Base-by-base conservation (phyloP, 2,329 filamentous ascomycete genomes). In the Biscogniauxia sp. region DNA sequence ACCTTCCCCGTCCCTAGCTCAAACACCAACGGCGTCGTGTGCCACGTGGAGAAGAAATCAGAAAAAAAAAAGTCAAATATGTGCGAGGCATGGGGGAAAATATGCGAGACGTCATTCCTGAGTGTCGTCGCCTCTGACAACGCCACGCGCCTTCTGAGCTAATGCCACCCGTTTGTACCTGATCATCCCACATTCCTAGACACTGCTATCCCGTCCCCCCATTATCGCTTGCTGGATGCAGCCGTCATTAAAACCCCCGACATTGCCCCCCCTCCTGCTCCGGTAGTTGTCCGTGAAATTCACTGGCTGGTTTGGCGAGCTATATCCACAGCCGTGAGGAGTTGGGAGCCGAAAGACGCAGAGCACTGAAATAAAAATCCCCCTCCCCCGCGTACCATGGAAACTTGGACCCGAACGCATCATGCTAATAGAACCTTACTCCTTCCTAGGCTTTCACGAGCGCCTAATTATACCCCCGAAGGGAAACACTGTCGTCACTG, bases 371-470 rank as follows among this genome's bases (percentile, higher is more conserved):
- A 61, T 20, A 25, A 52, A 20, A 56, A 59, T 55, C 8, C 53
- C 28, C 26, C 57, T 19, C 53, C 49, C 19, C 55, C 23, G 55
- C 58, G 55, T 68, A 72, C 60, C 56, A 72, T 72, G 70, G 69
- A 70, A 72, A 59, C 54, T 64, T 63, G 54, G 56, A 62, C 58
- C 55, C 45, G 45, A 20, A 56, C 58, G 55, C 68, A 70, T 59
- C 63, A 74, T 70, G 70, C 72, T 74, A 61, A 74, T 65, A 63
- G 63, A 69, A 67, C 55, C 64, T 64, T 68, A 61, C 54, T 69
- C 66, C 60, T 68, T 68, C 61, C 58, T 62, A 73, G 72, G 70
- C 60, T 68, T 69, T 55, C 69, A 61, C 66, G 60, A 65, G 63
- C 64, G 65, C 60, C 63, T 62, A 65, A 60, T 60, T 64, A 63